phyloP scores from a whole-genome alignment of 768 basidiomycete genomes.

The Crucibulum laeve region DNA sequence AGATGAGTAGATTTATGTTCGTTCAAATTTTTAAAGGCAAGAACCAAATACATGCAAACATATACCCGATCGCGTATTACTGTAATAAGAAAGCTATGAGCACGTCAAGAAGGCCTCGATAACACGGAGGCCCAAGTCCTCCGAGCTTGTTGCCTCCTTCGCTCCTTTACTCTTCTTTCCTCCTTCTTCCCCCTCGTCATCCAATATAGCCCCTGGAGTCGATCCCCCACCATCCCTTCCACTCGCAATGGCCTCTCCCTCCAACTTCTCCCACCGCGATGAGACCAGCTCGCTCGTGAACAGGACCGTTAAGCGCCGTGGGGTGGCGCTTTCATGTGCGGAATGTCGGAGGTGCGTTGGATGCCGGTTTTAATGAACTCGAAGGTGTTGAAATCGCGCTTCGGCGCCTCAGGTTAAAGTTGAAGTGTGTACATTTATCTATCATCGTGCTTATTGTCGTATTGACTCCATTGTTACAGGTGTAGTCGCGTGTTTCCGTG shows the following conservation, averaged over 20 bases:
- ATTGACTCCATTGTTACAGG: slow-evolving; percentile 24
- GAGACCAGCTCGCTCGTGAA: slow-evolving; percentile 27
- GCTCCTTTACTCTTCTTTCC: slow-evolving; percentile 11
- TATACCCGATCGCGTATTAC: too few relatives aligned
- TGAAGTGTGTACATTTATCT: slow-evolving; percentile 43
- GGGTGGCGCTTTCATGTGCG: slow-evolving; percentile 57
- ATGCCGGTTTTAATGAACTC: not conserved
- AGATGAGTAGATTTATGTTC: slow-evolving; percentile 8
- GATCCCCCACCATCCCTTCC: not conserved
- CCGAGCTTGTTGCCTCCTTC: slow-evolving; percentile 3
- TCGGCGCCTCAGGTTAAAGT: slow-evolving; percentile 46
- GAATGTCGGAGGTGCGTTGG: slow-evolving; percentile 61
- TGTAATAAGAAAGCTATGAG: too few relatives aligned
- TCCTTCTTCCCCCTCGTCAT: slow-evolving; percentile 19
- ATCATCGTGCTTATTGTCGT: slow-evolving; percentile 7
- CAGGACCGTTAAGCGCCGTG: slow-evolving; percentile 48
- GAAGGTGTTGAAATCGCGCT: slow-evolving; percentile 6
- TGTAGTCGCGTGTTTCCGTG: slow-evolving; percentile 67
- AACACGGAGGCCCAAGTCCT: slow-evolving; percentile 3
- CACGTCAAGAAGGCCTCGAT: not conserved
- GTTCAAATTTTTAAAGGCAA: not conserved
- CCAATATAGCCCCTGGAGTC: not conserved
- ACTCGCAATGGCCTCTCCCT: slow-evolving; percentile 11
- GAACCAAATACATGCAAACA: not conserved
- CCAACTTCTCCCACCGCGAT: slow-evolving; percentile 14